Base-by-base conservation (phyloP, 129 eudicot genomes). In the Apium graveolens region DNA sequence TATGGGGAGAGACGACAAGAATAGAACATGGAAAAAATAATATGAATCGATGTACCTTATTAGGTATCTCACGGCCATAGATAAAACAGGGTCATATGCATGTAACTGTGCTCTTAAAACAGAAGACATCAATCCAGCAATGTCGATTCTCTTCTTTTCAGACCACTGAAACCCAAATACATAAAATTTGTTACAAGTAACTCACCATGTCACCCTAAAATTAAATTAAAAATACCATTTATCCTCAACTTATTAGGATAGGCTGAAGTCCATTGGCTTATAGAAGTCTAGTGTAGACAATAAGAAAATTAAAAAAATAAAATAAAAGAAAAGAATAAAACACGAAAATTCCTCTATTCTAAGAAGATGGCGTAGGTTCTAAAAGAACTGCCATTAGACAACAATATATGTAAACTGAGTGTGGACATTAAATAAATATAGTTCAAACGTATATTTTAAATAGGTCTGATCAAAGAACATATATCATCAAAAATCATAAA, bases 21-120 rank as follows among this genome's bases (percentile, higher is more conserved):
- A 46, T 29, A 37, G 72, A 26, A 5, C 31, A 11, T 43, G 13
- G 2, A 41, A 21, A 26, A 26, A 57, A 51, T 21, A 45, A 29
- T 31, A 35, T 73, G 76, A 77, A 16, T 18, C 29, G 68, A 55
- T 12, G 70, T 16, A 96, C 99, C 97, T 92, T 85, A 92, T 96
- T 81, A 96, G 86, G 78, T 92, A 92, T 90, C 99, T 89, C 85
- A 96, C 82, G 55, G 97, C 81, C 99, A 96, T 89, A 11, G 97
- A 86, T 76, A 96, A 86, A 26, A 92, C 41, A 10, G 99, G 99
- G 86, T 96, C 99, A 84, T 92, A 88, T 37, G 99, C 97, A 75
- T 82, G 91, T 78, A 96, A 82, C 86, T 96, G 99, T 74, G 97
- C 97, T 78, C 97, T 89, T 66, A 96, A 82, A 63, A 92, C 87